Evolutionary conservation across 768 basidiomycete species (phyloP).

Genomic region (Pleurotus salmoneostramineus): DNA sequence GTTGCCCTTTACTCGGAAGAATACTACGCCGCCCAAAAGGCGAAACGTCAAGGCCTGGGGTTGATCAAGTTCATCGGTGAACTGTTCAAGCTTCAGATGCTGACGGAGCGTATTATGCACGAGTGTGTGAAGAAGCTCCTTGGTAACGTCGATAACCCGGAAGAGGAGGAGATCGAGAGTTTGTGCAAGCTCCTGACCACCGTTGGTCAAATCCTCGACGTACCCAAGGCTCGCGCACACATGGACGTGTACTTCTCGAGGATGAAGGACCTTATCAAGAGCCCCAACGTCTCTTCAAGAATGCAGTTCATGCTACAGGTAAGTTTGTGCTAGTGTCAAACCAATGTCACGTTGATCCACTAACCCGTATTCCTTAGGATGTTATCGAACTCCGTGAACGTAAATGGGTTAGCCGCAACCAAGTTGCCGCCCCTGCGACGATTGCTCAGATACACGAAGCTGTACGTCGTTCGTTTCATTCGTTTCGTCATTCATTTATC

Average conservation of each 20-base stretch:
- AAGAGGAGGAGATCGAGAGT: slow-evolving; percentile 97
- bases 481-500: not conserved
- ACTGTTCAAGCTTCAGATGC: slow-evolving; percentile 98
- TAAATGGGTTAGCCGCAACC: slow-evolving; percentile 74
- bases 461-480: slow-evolving; percentile 40
- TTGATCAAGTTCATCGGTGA: slow-evolving; percentile 98
- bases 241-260: slow-evolving; percentile 93
- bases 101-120: slow-evolving; percentile 97
- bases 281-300: slow-evolving; percentile 71
- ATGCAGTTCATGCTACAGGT: slow-evolving; percentile 97
- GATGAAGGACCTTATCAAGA: slow-evolving; percentile 81
- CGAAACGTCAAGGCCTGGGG: slow-evolving; percentile 95
- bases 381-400: slow-evolving; percentile 83
- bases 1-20: slow-evolving; percentile 89
- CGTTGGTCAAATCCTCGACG: slow-evolving; percentile 82
- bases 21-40: slow-evolving; percentile 95
- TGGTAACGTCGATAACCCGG: slow-evolving; percentile 89
- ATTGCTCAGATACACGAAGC: slow-evolving; percentile 86
- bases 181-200: slow-evolving; percentile 91
- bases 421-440: slow-evolving; percentile 76
- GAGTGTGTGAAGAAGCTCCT: slow-evolving; percentile 96
- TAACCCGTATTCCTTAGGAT: slow-evolving; percentile 50
- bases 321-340: slow-evolving; percentile 17
- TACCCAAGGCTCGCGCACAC: slow-evolving; percentile 72
- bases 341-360: slow-evolving; percentile 5